A percentile compares a stretch with the other conserved stretches of the same genome.
These are phyloP conservation scores for Grosmannia huntii DNA, from an alignment of 2,329 filamentous ascomycete genomes.

Conservation along the genomic window DNA sequence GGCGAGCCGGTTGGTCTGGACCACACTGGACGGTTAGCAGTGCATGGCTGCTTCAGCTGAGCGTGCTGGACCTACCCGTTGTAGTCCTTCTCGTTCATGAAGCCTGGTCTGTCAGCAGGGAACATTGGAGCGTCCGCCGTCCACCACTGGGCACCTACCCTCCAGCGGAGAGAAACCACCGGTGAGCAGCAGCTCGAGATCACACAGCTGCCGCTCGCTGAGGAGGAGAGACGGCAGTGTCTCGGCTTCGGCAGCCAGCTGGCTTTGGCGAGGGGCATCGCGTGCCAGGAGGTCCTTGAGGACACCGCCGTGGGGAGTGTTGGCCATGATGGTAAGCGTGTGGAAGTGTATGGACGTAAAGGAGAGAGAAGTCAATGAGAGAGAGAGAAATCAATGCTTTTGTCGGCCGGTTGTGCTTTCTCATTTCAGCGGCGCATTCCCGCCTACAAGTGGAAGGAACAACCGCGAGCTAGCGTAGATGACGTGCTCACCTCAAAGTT, in stretches of 20 bases:
- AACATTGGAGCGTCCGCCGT: not conserved
- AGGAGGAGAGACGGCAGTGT: constrained; percentile 72
- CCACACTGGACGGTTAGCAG: constrained; percentile 51
- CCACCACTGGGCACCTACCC: constrained; percentile 44
- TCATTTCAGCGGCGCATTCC: not conserved
- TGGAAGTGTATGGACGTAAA: not conserved
- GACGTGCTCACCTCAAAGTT: constrained; percentile 11
- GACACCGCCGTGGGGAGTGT: constrained; percentile 74
- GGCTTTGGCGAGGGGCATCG: constrained; percentile 68
- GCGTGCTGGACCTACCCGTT: constrained; percentile 75
- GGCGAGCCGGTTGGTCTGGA: constrained; percentile 73
- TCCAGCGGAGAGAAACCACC: constrained; percentile 96
- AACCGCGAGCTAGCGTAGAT: constrained; percentile 11
- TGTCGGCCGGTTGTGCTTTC: not conserved
- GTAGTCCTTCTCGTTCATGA: constrained; percentile 96
- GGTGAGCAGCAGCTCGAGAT: constrained; percentile 93
- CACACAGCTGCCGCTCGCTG: constrained; percentile 89
- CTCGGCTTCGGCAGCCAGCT: constrained; percentile 78
- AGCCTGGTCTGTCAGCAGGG: constrained; percentile 42
- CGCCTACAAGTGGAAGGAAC: not conserved
- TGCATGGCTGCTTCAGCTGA: too few relatives aligned
- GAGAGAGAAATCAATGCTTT: not conserved
- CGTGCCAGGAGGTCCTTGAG: constrained; percentile 96
- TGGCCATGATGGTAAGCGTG: constrained; percentile 43
- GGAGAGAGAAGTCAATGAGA: not conserved